Evolutionary conservation across 805 yeast species (phyloP).

Genomic region (Hanseniaspora nectarophila): DNA sequence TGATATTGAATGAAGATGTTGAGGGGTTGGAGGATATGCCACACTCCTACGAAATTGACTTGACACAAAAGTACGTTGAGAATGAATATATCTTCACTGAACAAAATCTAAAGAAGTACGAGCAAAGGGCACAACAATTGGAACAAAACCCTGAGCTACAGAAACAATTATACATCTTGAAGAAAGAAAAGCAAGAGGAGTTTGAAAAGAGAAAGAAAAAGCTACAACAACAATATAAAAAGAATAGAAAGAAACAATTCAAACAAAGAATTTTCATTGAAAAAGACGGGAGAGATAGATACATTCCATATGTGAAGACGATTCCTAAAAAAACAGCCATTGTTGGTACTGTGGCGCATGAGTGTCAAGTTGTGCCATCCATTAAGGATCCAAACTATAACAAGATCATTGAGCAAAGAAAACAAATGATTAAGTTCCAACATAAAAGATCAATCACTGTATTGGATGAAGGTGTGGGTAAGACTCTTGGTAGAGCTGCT

Average conservation of each 20-base stretch:
- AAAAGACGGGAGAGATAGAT: constrained; percentile 35
- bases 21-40: constrained; percentile 48
- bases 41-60: constrained; percentile 66
- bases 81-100: constrained; percentile 85
- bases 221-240: constrained; percentile 31
- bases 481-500: constrained; percentile 62
- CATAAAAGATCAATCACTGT: constrained; percentile 54
- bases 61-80: constrained; percentile 67
- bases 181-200: constrained; percentile 29
- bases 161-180: constrained; percentile 27
- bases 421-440: constrained; percentile 37
- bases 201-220: constrained; percentile 25
- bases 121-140: constrained; percentile 28
- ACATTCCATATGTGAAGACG: constrained; percentile 72
- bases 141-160: constrained; percentile 31
- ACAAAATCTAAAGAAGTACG: constrained; percentile 56
- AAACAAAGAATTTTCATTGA: constrained; percentile 31
- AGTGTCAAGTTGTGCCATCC: constrained; percentile 78
- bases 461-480: constrained; percentile 73
- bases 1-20: constrained; percentile 41
- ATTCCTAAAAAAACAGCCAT: constrained; percentile 80
- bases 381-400: constrained; percentile 58
- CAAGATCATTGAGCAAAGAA: constrained; percentile 48
- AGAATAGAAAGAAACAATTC: constrained; percentile 28
- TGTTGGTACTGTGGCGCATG: constrained; percentile 81